phyloP scores from a whole-genome alignment of 2,329 filamentous ascomycete genomes.

The Ceratocystis lukuohia region DNA sequence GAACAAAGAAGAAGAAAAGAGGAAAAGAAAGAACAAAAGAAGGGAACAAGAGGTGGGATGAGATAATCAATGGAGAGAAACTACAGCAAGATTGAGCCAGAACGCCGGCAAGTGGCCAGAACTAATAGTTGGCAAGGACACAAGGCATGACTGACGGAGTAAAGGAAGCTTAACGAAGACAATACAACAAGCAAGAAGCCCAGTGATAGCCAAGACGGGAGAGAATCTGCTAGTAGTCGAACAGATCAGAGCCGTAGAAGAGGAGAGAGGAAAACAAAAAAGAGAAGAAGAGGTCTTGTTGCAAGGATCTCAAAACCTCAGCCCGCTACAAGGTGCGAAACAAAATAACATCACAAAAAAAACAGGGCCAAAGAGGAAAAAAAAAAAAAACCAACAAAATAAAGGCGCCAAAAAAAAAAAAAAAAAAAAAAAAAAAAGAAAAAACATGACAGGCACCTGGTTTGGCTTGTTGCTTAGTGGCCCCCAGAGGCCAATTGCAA shows the following conservation, averaged over 20 bases:
- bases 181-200: background rate
- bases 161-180: background rate
- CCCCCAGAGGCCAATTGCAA: background rate
- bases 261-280: background rate
- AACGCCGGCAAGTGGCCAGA: slow-evolving; percentile 13
- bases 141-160: slow-evolving; percentile 11
- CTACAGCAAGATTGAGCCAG: slow-evolving; percentile 5
- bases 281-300: background rate
- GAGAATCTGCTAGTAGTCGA: background rate
- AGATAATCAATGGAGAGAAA: background rate
- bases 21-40: background rate
- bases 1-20: background rate
- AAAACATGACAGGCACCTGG: too few species aligned
- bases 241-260: background rate
- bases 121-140: slow-evolving; percentile 13
- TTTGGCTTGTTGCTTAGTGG: too few species aligned
- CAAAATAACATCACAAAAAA: background rate
- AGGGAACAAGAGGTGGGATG: background rate
- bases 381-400: background rate
- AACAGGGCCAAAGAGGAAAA: background rate
- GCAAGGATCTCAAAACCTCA: background rate
- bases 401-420: too few species aligned
- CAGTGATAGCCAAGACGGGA: slow-evolving; percentile 17
- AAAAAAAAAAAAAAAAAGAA: too few species aligned
- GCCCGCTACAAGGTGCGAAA: background rate